These are phyloP conservation scores for Papilionanthe hybrid DNA, from an alignment of 116 monocot genomes.

Conservation along the genomic window DNA sequence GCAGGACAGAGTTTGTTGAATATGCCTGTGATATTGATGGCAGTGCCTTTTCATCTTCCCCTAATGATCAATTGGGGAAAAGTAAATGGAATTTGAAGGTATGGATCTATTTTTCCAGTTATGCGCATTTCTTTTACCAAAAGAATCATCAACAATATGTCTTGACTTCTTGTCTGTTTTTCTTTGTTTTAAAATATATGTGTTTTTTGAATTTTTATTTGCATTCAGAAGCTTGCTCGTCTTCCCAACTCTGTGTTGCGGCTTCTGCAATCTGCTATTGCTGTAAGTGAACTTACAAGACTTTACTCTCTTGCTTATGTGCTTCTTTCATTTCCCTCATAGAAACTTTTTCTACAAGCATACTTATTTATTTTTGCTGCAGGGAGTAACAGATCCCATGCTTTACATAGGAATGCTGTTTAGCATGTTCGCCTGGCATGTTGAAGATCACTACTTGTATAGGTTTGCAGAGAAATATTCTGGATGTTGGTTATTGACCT, in stretches of 20 bases:
- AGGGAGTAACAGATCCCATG: constrained; percentile 99
- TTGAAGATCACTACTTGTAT: constrained; percentile 98
- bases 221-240: constrained; percentile 59
- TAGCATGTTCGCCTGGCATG: constrained; percentile 99
- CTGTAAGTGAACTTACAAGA: constrained; percentile 44
- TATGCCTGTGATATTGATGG: constrained; percentile 99
- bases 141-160: too few relatives aligned
- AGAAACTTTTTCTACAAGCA: not conserved
- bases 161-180: too few relatives aligned
- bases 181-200: not conserved
- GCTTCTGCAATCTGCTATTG: constrained; percentile 53
- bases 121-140: not conserved
- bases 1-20: constrained; percentile 82
- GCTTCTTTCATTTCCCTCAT: not conserved
- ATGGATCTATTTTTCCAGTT: not conserved
- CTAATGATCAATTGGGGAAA: constrained; percentile 76
- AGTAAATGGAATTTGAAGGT: constrained; percentile 99
- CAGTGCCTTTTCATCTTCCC: constrained; percentile 92
- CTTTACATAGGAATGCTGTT: constrained; percentile 99
- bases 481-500: constrained; percentile 1
- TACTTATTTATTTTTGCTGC: constrained; percentile 7
- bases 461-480: constrained; percentile 38
- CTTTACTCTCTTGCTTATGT: not conserved
- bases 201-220: not conserved
- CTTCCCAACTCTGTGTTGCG: constrained; percentile 64